phyloP scores from a whole-genome alignment of 768 basidiomycete species.

The Russula griseocarnosa region DNA sequence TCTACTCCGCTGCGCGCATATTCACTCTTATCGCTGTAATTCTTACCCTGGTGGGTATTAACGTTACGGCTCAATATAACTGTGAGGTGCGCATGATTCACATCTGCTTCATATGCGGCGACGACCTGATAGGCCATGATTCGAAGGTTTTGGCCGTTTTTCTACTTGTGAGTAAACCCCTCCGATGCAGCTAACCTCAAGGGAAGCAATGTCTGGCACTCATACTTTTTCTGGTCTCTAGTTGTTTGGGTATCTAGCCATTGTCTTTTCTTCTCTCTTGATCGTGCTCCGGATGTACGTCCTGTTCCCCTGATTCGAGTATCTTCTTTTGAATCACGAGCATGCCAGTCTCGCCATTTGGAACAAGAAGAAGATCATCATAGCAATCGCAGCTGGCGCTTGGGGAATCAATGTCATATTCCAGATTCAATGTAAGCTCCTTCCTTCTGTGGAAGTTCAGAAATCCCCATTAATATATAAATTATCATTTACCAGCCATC shows the following conservation, averaged over 20 bases:
- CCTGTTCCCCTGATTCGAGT: too few relatives aligned
- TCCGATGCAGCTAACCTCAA: neutral
- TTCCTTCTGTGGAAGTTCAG: neutral
- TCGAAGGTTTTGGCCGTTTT: too few relatives aligned
- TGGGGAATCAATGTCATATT: neutral
- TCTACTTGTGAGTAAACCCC: neutral
- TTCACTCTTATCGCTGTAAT: too few relatives aligned
- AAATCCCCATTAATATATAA: neutral
- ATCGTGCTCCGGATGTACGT: neutral
- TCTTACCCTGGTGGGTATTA: too few relatives aligned
- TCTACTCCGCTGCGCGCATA: too few relatives aligned
- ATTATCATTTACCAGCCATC: neutral
- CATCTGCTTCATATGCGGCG: too few relatives aligned
- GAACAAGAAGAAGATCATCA: neutral
- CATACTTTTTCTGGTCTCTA: neutral
- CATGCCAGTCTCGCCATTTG: neutral
- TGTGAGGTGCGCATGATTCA: too few relatives aligned
- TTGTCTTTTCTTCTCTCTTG: neutral
- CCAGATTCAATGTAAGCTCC: neutral
- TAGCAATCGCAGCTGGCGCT: neutral
- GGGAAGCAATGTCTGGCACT: neutral
- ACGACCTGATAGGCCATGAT: too few relatives aligned
- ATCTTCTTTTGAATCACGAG: neutral
- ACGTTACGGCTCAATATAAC: too few relatives aligned
- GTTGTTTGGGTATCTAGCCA: neutral